Evolutionary conservation across 2,329 filamentous ascomycete genomes (phyloP), one percentile per base, ranked within the genome.

Genomic region (Mycosphaerella sp.): DNA sequence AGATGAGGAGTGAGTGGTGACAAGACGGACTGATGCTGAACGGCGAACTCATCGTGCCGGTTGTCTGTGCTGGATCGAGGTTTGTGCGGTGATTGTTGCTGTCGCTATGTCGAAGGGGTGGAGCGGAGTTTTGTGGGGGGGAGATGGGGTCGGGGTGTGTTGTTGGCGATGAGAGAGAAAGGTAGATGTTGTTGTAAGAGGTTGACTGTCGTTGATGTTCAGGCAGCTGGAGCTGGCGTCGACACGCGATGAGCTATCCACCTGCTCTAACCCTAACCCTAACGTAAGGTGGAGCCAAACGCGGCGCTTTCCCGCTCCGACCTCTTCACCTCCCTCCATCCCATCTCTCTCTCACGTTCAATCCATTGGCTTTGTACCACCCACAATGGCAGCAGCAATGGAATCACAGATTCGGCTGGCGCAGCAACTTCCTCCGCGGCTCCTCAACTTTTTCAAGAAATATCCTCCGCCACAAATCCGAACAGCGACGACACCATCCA

Each of bases 1-100:
- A 50, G 29, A 12, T 45, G 11, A 34, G 32, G 5, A 23, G 42
- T 26, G 40, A 29, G 44, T 23, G 14, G 42, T 48, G 46, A 45
- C 54, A 51, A 64, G 49, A 64, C 82, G 72, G 80, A 95, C 90
- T 96, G 85, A 95, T 95, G 73, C 89, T 86, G 82, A 95, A 95
- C 65, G 90, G 91, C 64, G 87, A 93, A 70, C 85, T 84, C 90
- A 69, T 95, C 71, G 56, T 61, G 55, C 21, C 53, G 48, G 47
- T 57, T 51, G 34, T 38, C 12, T 38, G 34, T 38, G 34, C 34
- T 36, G 39, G 39, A 26, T 34, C 23, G 51, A 21, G 32, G 11
- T 48, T 44, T 40, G 21, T 14, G n/a, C 14, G 23, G 10, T 12
- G 40, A 17, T 38, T 46, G 32, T 6, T 29, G n/a, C 29, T 32